phyloP scores from a whole-genome alignment of 169 alveolate species.

The Plasmodium coatneyi region DNA sequence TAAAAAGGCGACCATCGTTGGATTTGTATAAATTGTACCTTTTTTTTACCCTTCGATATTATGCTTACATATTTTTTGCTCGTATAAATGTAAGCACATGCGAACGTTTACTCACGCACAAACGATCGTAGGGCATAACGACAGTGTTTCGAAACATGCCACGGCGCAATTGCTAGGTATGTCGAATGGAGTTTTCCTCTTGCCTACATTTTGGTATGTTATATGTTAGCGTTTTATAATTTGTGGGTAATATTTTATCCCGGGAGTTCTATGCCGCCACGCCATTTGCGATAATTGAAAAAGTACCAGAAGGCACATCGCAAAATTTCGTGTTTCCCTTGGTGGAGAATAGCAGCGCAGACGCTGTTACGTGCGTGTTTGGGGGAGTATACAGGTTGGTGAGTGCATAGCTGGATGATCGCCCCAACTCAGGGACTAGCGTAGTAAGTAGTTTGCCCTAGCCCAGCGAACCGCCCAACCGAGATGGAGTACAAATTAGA shows the following conservation, averaged over 20 bases:
- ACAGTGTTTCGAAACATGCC: not conserved
- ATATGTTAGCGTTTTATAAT: not conserved
- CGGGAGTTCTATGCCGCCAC: not conserved
- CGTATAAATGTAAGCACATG: not conserved
- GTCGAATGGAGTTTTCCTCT: not conserved
- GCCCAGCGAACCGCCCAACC: not conserved
- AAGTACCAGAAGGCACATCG: not conserved
- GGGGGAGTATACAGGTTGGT: not conserved
- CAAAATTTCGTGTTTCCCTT: not conserved
- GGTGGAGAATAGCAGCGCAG: not conserved
- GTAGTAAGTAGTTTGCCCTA: not conserved
- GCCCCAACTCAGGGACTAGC: not conserved
- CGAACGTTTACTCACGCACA: not conserved
- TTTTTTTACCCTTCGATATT: not conserved
- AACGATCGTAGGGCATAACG: not conserved
- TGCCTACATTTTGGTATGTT: not conserved
- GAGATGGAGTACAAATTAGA: conserved; percentile 73
- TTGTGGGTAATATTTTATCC: not conserved
- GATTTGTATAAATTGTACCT: not conserved
- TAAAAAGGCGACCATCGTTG: not conserved
- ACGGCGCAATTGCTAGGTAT: not conserved
- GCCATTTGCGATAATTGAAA: not conserved
- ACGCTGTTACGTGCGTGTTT: not conserved
- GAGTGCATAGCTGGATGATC: not conserved
- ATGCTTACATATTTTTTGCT: not conserved